A percentile compares a stretch with the other conserved stretches of the same genome.
Conservation (phyloP, 768 basidiomycete species). For the Imleria badia region DNA sequence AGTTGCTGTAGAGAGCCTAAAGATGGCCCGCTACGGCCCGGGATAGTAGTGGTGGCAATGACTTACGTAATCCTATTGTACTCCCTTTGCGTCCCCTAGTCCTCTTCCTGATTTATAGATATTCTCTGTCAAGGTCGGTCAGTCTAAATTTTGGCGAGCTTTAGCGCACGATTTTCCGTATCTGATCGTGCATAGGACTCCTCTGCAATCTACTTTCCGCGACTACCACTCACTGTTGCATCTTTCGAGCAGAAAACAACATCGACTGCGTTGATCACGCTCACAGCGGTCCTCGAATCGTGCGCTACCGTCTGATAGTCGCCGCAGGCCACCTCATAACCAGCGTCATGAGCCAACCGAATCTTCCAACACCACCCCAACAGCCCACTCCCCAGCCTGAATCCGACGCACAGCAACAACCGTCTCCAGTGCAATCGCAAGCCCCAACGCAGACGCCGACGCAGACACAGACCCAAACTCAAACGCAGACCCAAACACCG, state of each 20-base stretch:
- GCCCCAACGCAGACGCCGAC: background rate
- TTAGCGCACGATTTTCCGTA: background rate
- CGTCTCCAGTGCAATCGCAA: constrained; percentile 14
- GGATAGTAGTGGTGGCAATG: too few species aligned
- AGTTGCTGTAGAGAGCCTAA: too few species aligned
- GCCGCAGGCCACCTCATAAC: background rate
- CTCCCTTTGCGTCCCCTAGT: background rate
- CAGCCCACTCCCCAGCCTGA: constrained; percentile 18
- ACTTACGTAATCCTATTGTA: constrained; percentile 4
- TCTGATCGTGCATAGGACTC: background rate
- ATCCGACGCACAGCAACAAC: constrained; percentile 14
- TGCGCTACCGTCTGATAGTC: background rate
- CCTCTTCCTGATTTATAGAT: background rate
- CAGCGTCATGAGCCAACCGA: constrained; percentile 26
- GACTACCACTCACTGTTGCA: constrained; percentile 7
- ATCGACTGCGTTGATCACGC: background rate
- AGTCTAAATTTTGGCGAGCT: background rate
- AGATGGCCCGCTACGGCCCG: too few species aligned
- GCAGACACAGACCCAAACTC: background rate
- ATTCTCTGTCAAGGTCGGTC: background rate
- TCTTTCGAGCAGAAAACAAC: background rate
- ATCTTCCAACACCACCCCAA: constrained; percentile 24
- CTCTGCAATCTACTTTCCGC: constrained; percentile 1
- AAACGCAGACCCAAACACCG: constrained; percentile 5
- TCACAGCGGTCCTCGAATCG: background rate